Evolutionary conservation across 306 rosid genomes (phyloP), one percentile per base, ranked within the genome.

Genomic region (Abrus precatorius): DNA sequence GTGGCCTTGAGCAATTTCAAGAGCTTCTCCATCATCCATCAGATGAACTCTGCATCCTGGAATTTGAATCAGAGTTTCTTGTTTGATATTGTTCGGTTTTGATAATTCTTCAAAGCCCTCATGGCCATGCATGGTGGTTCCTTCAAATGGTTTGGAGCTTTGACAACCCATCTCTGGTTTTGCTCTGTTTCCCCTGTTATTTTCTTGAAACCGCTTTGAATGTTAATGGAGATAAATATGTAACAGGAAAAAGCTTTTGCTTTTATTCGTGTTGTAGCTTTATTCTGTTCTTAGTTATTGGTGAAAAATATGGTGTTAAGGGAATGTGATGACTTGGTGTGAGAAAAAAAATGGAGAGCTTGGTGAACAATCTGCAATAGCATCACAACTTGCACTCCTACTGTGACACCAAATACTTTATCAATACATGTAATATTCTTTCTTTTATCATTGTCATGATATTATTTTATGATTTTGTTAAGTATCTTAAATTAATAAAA

Each of bases 11-110:
- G 89, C 88, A 4, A 95, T 83, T 40, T 93, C 96, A 11, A 82
- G 5, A 13, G 96, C 92, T 72, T 91, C 90, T 64, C 98, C 98
- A 30, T 81, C 94, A 3, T 91, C 97, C 93, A 93, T 77, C 11
- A 95, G 92, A 73, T 90, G 88, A 69, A 87, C 98, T 57, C 38
- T 86, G 85, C 99, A 90, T 86, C 72, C 84, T 80, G 97, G 93
- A 28, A 95, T 91, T 70, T 85, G 88, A 1, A 93, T 13, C 6
- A 90, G 63, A 4, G 87, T 49, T 80, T 94, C 90, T 56, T 92
- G 88, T 81, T 10, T 89, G 10, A 79, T 50, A 33, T 38, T 56
- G 74, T 78, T 71, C 52, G 87, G 84, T 65, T 78, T 72, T 73
- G 78, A 79, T 66, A 62, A 74, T 69, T 80, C 34, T 61, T 13